Conservation (phyloP, 2,329 filamentous ascomycete genomes). For the Epicoccum nigrum region DNA sequence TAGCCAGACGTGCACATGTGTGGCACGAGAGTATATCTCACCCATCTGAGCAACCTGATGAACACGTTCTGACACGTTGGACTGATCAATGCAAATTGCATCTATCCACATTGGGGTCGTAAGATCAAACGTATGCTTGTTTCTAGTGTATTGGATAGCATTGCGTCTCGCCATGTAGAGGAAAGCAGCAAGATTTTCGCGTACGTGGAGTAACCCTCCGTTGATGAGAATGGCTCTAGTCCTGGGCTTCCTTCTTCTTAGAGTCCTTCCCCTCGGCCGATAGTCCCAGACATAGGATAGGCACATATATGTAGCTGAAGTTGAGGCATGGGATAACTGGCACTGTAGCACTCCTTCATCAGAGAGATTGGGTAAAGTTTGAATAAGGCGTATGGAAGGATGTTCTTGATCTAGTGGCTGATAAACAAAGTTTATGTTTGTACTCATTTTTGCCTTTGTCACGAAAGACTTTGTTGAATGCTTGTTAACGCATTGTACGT, state of each 20-base stretch:
- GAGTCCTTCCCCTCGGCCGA: background rate
- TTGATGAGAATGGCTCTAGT: background rate
- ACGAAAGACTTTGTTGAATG: no score
- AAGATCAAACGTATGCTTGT: background rate
- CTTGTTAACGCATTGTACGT: no score
- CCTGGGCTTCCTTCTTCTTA: background rate
- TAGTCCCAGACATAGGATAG: background rate
- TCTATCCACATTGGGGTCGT: background rate
- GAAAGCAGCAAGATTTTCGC: background rate
- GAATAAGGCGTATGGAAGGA: background rate
- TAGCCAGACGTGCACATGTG: background rate
- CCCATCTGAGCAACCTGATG: conserved; percentile 3
- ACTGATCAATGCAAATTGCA: background rate
- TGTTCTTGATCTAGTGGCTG: background rate
- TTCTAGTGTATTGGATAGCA: background rate
- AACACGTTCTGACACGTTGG: background rate
- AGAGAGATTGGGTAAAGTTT: background rate
- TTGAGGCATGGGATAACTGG: background rate
- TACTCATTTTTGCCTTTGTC: no score
- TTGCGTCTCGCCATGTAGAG: background rate
- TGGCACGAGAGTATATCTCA: background rate
- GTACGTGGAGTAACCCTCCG: background rate
- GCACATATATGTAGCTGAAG: background rate
- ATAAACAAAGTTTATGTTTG: background rate
- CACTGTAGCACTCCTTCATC: background rate